Conservation (phyloP, 352 stramenopile species). For the Phytophthora pistaciae region DNA sequence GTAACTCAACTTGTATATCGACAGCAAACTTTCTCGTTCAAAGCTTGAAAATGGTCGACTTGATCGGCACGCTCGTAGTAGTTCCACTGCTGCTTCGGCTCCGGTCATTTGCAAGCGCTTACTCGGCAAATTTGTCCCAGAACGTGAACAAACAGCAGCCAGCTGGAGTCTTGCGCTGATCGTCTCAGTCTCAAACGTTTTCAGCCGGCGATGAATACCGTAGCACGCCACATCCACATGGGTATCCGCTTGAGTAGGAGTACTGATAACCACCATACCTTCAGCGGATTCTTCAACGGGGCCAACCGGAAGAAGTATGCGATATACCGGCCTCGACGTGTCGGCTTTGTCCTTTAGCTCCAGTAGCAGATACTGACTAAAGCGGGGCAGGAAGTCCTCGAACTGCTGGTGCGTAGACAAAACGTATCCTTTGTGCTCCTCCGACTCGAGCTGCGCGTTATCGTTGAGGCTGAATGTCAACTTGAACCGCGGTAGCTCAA, state of each 20-base stretch:
- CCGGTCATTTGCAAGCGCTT: slow-evolving; percentile 54
- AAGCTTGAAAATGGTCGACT: slow-evolving; percentile 38
- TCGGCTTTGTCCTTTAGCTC: slow-evolving; percentile 17
- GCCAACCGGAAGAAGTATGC: slow-evolving; percentile 50
- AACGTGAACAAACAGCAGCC: slow-evolving; percentile 43
- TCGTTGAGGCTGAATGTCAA: slow-evolving; percentile 5
- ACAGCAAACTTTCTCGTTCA: slow-evolving; percentile 34
- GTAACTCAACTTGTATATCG: slow-evolving; percentile 43
- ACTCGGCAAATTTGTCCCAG: slow-evolving; percentile 37
- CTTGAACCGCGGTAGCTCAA: slow-evolving; percentile 1
- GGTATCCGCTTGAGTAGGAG: slow-evolving; percentile 11
- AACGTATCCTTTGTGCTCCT: slow-evolving; percentile 32
- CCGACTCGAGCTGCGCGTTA: neutral
- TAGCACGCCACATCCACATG: slow-evolving; percentile 35
- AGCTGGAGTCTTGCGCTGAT: slow-evolving; percentile 51
- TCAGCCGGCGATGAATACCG: slow-evolving; percentile 44
- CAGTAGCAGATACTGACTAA: slow-evolving; percentile 51
- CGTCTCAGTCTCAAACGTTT: slow-evolving; percentile 43
- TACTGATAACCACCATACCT: slow-evolving; percentile 33
- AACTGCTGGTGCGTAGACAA: slow-evolving; percentile 51
- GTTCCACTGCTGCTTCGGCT: slow-evolving; percentile 49
- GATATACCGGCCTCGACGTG: slow-evolving; percentile 22
- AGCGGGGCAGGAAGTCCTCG: slow-evolving; percentile 45
- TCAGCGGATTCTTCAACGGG: slow-evolving; percentile 16
- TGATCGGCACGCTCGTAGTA: slow-evolving; percentile 48